phyloP scores from a whole-genome alignment of 2,329 filamentous ascomycete genomes.

The Dactylonectria macrodidyma region DNA sequence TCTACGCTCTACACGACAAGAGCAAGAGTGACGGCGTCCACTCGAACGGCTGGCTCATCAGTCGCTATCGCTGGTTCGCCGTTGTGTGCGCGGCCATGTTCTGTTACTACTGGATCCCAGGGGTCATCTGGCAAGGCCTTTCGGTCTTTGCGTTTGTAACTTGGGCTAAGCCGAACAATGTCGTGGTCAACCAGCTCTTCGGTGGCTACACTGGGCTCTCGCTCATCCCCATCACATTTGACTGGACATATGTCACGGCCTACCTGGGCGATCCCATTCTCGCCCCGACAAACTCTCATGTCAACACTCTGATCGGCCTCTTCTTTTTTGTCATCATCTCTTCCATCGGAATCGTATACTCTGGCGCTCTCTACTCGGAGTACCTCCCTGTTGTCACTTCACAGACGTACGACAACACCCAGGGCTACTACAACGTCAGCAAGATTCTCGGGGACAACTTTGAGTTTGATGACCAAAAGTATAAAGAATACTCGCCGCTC shows the following conservation, averaged over 20 bases:
- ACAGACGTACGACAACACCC: slow-evolving; percentile 71
- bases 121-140: slow-evolving; percentile 63
- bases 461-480: slow-evolving; percentile 65
- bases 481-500: slow-evolving; percentile 67
- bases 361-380: slow-evolving; percentile 61
- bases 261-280: slow-evolving; percentile 60
- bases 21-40: slow-evolving; percentile 57
- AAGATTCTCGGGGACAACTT: slow-evolving; percentile 64
- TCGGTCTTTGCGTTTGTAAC: slow-evolving; percentile 70
- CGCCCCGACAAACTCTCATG: slow-evolving; percentile 59
- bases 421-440: slow-evolving; percentile 63
- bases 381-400: slow-evolving; percentile 70
- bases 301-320: slow-evolving; percentile 62
- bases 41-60: slow-evolving; percentile 61
- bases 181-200: slow-evolving; percentile 69
- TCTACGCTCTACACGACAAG: slow-evolving; percentile 61
- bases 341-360: slow-evolving; percentile 64
- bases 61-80: slow-evolving; percentile 62
- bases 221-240: slow-evolving; percentile 68
- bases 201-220: slow-evolving; percentile 68
- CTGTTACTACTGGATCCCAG: slow-evolving; percentile 69
- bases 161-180: slow-evolving; percentile 68
- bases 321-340: slow-evolving; percentile 59
- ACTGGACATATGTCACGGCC: slow-evolving; percentile 58
- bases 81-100: slow-evolving; percentile 60